A percentile compares a stretch with the other conserved stretches of the same genome.
Conservation (phyloP, 495 filamentous ascomycete species). For the Penicillium coprophilum region DNA sequence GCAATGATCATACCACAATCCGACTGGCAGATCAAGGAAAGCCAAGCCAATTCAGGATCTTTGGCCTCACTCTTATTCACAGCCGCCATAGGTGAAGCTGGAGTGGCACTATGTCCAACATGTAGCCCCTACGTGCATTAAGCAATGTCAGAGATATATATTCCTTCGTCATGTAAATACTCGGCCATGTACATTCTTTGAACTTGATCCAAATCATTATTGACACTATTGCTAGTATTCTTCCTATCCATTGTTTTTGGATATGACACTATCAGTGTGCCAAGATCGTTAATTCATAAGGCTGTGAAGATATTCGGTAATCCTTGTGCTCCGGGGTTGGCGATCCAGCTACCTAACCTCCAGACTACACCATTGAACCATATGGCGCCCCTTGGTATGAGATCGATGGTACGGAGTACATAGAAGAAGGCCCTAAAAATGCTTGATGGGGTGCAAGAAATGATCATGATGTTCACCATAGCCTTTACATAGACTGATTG, state of each 20-base stretch:
- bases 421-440: slow-evolving; percentile 16
- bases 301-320: not conserved
- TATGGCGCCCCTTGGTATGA: slow-evolving; percentile 28
- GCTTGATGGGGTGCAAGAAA: slow-evolving; percentile 8
- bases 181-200: not conserved
- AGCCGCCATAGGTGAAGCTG: not conserved
- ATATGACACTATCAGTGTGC: not conserved
- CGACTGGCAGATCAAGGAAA: not conserved
- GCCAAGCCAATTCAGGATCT: not conserved
- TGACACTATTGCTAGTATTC: not conserved
- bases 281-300: not conserved
- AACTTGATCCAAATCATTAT: not conserved
- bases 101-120: not conserved
- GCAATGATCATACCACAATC: not conserved
- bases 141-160: not conserved
- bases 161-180: not conserved
- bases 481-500: slow-evolving; percentile 17
- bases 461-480: slow-evolving; percentile 3
- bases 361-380: not conserved
- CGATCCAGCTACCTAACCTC: slow-evolving; percentile 6
- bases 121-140: not conserved
- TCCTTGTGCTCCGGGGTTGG: not conserved
- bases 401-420: not conserved
- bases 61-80: not conserved
- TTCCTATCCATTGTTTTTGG: not conserved